Base-by-base conservation (phyloP, 306 rosid genomes). In the Cucurbita ficifolia region DNA sequence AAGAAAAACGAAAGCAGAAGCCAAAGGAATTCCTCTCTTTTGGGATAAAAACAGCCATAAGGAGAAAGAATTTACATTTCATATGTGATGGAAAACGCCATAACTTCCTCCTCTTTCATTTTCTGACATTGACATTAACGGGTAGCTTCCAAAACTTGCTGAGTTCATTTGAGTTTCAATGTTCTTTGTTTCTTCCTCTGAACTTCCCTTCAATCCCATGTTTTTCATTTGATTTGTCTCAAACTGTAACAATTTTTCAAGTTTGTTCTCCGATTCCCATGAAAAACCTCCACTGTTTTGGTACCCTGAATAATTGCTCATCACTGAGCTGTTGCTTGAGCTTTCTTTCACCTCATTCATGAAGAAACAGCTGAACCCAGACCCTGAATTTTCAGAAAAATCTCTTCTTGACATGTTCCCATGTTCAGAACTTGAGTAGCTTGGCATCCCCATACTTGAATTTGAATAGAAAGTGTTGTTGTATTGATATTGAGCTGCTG, bases 251-350 rank as follows among this genome's bases (percentile, higher is more conserved):
- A 86, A 77, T 63, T 86, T 74, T 3, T 90, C 96, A 9, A 86
- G 72, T 52, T 83, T 88, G 78, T 84, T 84, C 24, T 90, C 88
- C 10, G 81, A 80, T 4, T 90, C 96, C 98, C 98, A 90, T 2
- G 86, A 60, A 51, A 77, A 84, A 14, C 79, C 18, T 49, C 53
- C 89, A 85, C 83, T 87, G 4, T 64, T 38, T 6, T 79, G 90
- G 63, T 70, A 88, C 40, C 92, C 88, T 4, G 75, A 76, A 70
- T 88, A 88, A 64, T 81, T 82, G 79, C 96, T 85, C 67, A 87
- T 75, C 70, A 84, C 89, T 35, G 98, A 92, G 86, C 96, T 90
- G 52, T 88, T 93, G 88, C 96, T 93, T 5, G 93, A 91, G 53
- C 87, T 84, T 49, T 90, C 96, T 77, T 88, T 90, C 72, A 84